Base-by-base conservation (phyloP, 306 rosid species). In the Abrus precatorius region DNA sequence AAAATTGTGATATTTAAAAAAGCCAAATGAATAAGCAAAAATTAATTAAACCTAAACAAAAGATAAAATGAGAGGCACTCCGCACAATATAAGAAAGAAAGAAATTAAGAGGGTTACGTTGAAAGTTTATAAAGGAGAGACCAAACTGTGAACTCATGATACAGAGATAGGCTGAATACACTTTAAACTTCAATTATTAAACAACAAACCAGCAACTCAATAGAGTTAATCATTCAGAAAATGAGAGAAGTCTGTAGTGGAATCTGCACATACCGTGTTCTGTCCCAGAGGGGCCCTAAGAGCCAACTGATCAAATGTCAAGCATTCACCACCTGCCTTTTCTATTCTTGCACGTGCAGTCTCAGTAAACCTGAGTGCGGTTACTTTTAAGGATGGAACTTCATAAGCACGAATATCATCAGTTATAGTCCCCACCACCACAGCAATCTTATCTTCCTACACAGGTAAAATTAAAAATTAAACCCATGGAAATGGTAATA, bases 251-350 rank as follows among this genome's bases (percentile, higher is more conserved):
- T 14, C 14, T 7, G 2, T 1, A 20, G n/a, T n/a, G 27, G 45
- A 40, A 44, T 30, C 30, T 10, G 14, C 3, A 36, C 83, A 70
- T 93, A 93, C 97, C 81, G 97, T 93, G 85, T 89, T 89, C 88
- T 93, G 96, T 62, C 97, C 97, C 14, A 93, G 83, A 13, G 96
- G 97, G 3, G 97, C 92, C 82, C 89, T 87, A 52, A 88, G 86
- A 64, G 97, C 93, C 85, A 93, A 90, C 84, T 89, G 94, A 69
- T 93, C 97, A 69, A 93, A 93, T 0, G 97, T 93, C 85, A 91
- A 81, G 81, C 97, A 93, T 78, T 93, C 94, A 12, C 97, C 95
- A 14, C 97, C 97, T 0, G 95, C 95, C 83, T 89, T 93, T 56
- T 89, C 95, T 5, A 91, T 93, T 77, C 97, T 89, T 34, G 97